These are phyloP conservation scores for Pleurotus cornucopiae DNA, from an alignment of 768 basidiomycete species.

Conservation along the genomic window DNA sequence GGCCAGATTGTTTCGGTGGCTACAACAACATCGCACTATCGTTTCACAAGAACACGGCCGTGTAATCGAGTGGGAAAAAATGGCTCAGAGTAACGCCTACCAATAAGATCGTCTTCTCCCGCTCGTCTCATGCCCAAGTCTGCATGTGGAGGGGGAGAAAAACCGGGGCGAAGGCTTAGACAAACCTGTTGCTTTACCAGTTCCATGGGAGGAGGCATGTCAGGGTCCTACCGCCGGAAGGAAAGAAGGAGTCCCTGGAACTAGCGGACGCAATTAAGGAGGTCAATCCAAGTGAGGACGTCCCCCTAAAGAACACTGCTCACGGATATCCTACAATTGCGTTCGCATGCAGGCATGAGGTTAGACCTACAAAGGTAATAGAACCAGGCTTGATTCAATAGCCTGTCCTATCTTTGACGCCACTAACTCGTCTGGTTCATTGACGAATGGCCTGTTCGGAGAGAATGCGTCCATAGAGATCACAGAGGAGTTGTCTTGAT, in stretches of 20 bases:
- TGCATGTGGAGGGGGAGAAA: no score
- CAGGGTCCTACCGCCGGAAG: no score
- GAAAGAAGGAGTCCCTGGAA: not conserved
- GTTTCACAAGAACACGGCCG: not conserved
- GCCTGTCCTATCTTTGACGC: not conserved
- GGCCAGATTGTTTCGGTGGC: no score
- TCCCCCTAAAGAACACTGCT: not conserved
- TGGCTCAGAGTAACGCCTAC: not conserved
- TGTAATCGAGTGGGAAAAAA: slow-evolving; percentile 3
- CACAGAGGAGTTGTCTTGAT: not conserved
- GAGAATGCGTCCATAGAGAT: not conserved
- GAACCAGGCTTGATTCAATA: not conserved
- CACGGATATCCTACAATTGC: not conserved
- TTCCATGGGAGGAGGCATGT: not conserved
- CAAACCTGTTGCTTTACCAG: no score
- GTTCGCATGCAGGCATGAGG: not conserved
- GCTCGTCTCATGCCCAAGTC: not conserved
- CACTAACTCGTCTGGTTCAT: not conserved
- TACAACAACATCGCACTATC: no score
- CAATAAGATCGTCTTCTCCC: slow-evolving; percentile 5
- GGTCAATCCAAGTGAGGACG: not conserved
- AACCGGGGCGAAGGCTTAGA: no score
- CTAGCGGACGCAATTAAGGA: no score
- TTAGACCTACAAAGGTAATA: not conserved
- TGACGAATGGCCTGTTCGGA: no score